These are phyloP conservation scores for Blastobotrys americana DNA, from an alignment of 805 yeast genomes.

Conservation along the genomic window DNA sequence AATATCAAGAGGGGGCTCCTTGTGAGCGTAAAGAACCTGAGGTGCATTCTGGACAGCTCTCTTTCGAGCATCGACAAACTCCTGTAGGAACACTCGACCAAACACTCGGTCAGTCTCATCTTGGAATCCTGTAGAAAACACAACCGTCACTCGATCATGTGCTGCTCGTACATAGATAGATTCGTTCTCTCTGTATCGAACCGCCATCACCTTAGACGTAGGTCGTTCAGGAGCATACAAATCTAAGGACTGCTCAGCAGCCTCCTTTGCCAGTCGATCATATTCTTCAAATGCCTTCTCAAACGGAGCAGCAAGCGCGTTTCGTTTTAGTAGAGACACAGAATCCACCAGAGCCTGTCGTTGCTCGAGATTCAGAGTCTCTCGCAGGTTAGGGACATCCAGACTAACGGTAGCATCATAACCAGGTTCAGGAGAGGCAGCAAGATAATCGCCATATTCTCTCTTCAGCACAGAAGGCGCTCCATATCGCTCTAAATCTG, in stretches of 20 bases:
- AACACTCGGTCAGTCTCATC: slow-evolving; percentile 86
- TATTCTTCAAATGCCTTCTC: slow-evolving; percentile 77
- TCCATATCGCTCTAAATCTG: slow-evolving; percentile 63
- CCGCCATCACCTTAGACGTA: slow-evolving; percentile 53
- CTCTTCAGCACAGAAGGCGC: slow-evolving; percentile 35
- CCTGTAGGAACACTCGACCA: slow-evolving; percentile 38
- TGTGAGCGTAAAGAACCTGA: slow-evolving; percentile 85
- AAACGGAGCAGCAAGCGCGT: slow-evolving; percentile 89
- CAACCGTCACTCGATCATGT: slow-evolving; percentile 93
- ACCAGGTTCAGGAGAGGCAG: slow-evolving; percentile 57
- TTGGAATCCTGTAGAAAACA: slow-evolving; percentile 87
- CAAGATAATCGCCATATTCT: slow-evolving; percentile 44
- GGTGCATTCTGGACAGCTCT: slow-evolving; percentile 97
- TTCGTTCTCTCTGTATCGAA: slow-evolving; percentile 90
- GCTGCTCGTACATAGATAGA: slow-evolving; percentile 85
- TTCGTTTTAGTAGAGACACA: slow-evolving; percentile 71
- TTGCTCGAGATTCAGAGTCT: slow-evolving; percentile 38
- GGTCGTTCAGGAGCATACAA: slow-evolving; percentile 36
- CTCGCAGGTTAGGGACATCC: slow-evolving; percentile 43
- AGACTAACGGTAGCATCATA: slow-evolving; percentile 73
- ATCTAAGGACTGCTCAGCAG: slow-evolving; percentile 32
- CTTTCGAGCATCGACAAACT: slow-evolving; percentile 92
- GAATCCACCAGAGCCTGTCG: slow-evolving; percentile 49
- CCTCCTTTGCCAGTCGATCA: slow-evolving; percentile 46
- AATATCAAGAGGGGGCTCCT: slow-evolving; percentile 89